A percentile compares a stretch with the other conserved stretches of the same genome.
Conservation (phyloP, 768 basidiomycete genomes). For the Boletus vermiculosoides region DNA sequence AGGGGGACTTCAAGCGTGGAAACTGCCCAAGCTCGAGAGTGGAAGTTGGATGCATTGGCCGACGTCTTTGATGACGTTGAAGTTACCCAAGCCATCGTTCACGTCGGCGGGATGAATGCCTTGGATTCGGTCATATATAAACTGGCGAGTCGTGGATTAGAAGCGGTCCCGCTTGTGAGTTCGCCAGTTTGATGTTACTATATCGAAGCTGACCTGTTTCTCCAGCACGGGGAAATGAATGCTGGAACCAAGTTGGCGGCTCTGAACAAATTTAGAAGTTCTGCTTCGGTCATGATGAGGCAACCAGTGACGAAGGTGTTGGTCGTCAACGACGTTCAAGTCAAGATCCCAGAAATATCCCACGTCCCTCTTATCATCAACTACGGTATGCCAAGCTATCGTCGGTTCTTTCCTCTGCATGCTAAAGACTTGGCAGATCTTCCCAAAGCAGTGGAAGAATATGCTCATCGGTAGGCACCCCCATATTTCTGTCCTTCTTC, state of each 20-base stretch:
- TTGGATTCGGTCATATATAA: constrained; percentile 91
- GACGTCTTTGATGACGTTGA: constrained; percentile 90
- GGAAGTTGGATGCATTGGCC: constrained; percentile 91
- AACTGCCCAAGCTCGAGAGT: constrained; percentile 83
- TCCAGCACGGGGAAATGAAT: constrained; percentile 91
- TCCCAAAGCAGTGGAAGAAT: constrained; percentile 95
- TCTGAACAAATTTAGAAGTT: constrained; percentile 77
- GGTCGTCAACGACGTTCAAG: constrained; percentile 90
- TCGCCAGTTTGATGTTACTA: not conserved
- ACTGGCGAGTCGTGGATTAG: constrained; percentile 78
- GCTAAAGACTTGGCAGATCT: constrained; percentile 53
- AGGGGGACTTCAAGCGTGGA: constrained; percentile 77
- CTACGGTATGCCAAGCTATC: constrained; percentile 57
- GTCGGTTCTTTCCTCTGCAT: not conserved
- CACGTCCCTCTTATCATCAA: constrained; percentile 94
- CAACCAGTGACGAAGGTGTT: constrained; percentile 72
- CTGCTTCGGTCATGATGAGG: constrained; percentile 55
- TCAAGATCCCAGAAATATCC: constrained; percentile 86
- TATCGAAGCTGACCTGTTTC: constrained; percentile 13
- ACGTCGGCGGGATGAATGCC: constrained; percentile 84
- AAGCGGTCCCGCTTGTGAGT: constrained; percentile 85
- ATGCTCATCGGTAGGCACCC: constrained; percentile 79
- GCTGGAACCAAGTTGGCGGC: constrained; percentile 76
- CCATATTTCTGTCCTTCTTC: not conserved
- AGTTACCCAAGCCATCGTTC: constrained; percentile 75